phyloP scores from a whole-genome alignment of 139 green algal species.

The Raphidocelis subcapitata region DNA sequence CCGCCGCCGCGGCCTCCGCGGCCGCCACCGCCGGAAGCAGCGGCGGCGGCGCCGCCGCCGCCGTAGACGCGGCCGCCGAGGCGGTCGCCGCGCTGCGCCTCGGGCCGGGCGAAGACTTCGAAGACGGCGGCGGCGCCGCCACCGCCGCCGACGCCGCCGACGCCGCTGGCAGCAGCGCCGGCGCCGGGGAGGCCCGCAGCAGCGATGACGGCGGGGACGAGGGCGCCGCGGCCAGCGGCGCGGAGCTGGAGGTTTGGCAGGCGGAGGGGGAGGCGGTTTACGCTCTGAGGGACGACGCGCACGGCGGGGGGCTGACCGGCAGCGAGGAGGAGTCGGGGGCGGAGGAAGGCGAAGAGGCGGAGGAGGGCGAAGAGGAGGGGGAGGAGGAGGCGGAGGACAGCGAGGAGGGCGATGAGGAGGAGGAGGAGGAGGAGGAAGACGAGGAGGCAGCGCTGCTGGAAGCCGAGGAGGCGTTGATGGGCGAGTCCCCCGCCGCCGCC shows the following conservation, averaged over 20 bases:
- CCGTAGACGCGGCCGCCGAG: too few relatives aligned
- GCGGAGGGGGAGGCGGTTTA: constrained; percentile 7
- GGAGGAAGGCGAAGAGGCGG: constrained; percentile 3
- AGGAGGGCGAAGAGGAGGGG: background rate
- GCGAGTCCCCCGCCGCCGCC: background rate
- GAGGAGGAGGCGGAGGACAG: background rate
- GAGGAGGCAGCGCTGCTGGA: too few relatives aligned
- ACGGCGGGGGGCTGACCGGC: background rate
- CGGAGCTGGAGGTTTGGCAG: constrained; percentile 1
- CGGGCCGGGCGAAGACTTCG: too few relatives aligned
- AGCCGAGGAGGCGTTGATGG: background rate
- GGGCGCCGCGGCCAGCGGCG: background rate
- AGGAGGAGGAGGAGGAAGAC: too few relatives aligned
- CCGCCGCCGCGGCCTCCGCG: too few relatives aligned
- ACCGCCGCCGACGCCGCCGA: too few relatives aligned
- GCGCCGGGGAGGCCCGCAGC: too few relatives aligned
- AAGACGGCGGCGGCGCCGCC: too few relatives aligned
- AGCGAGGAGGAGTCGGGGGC: background rate
- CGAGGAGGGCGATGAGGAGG: too few relatives aligned
- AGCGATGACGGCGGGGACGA: background rate
- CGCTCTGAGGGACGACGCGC: too few relatives aligned
- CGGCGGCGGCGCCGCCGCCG: background rate
- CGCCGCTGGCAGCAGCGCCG: too few relatives aligned
- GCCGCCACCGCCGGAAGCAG: background rate
- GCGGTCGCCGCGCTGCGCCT: too few relatives aligned